A percentile compares a stretch with the other conserved stretches of the same genome.
Evolutionary conservation across 495 filamentous ascomycete genomes (phyloP).

Genomic region (Neurospora tetraspora): DNA sequence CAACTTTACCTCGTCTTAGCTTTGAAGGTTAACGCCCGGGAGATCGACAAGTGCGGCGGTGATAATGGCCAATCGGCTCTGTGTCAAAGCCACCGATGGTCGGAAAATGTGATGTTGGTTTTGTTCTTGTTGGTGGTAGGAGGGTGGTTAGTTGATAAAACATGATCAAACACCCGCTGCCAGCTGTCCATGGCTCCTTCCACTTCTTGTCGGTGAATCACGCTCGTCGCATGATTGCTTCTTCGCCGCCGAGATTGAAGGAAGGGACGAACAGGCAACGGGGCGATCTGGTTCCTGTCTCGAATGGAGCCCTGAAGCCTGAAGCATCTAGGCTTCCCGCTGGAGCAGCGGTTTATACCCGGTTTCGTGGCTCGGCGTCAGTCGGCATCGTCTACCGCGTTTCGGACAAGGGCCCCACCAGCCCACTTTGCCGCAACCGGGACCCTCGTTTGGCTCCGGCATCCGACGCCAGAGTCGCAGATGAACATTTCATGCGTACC

Average conservation of each 20-base stretch:
- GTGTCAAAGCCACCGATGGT: not conserved
- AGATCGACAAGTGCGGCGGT: not conserved
- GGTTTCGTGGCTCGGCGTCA: not conserved
- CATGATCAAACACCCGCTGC: too few relatives aligned
- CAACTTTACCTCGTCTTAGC: not conserved
- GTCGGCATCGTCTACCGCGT: not conserved
- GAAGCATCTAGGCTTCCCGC: not conserved
- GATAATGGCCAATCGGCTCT: not conserved
- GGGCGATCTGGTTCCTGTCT: not conserved
- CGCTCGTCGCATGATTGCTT: not conserved
- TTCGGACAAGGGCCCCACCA: not conserved
- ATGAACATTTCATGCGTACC: not conserved
- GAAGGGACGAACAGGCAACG: not conserved
- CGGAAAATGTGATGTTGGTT: not conserved
- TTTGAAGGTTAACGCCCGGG: not conserved
- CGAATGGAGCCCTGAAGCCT: not conserved
- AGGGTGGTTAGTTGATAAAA: too few relatives aligned
- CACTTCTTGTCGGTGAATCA: not conserved
- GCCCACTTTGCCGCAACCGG: not conserved
- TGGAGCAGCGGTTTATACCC: too few relatives aligned
- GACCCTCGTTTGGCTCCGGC: not conserved
- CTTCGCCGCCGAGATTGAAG: not conserved
- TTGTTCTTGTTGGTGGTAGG: not conserved
- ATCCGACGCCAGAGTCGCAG: not conserved
- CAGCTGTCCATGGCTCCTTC: not conserved